These are phyloP conservation scores for Parasitella parasitica DNA, from an alignment of 371 early-diverging fungal genomes.

Conservation along the genomic window DNA sequence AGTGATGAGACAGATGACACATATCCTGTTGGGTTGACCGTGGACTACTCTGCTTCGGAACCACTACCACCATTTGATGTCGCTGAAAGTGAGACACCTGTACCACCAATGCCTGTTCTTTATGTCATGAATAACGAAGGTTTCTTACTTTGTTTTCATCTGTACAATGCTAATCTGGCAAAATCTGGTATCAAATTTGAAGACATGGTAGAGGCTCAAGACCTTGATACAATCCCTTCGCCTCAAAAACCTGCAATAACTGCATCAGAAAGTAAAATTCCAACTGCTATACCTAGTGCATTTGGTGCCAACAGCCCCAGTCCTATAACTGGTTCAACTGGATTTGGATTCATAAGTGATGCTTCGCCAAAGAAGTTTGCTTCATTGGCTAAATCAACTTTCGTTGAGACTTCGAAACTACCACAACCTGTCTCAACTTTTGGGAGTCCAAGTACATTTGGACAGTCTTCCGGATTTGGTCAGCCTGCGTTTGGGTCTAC, in stretches of 20 bases:
- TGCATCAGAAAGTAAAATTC: not conserved
- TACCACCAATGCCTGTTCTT: constrained; percentile 39
- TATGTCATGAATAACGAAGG: constrained; percentile 45
- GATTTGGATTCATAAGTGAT: not conserved
- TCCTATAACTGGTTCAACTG: not conserved
- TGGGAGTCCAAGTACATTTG: not conserved
- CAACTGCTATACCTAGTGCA: not conserved
- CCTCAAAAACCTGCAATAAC: constrained; percentile 8
- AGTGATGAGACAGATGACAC: constrained; percentile 37
- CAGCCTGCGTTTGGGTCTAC: not conserved
- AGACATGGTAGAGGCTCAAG: constrained; percentile 4
- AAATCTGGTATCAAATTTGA: not conserved
- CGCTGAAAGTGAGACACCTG: constrained; percentile 28
- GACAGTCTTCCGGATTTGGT: not conserved
- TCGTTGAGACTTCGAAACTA: not conserved
- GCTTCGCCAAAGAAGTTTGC: constrained; percentile 7
- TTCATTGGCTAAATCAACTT: not conserved
- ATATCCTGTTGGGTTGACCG: constrained; percentile 39
- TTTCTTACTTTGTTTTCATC: constrained; percentile 38
- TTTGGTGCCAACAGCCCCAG: constrained; percentile 20
- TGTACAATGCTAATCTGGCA: constrained; percentile 35
- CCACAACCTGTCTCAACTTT: not conserved
- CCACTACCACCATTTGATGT: constrained; percentile 37
- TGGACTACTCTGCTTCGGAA: constrained; percentile 43
- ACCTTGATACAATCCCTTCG: not conserved